phyloP scores from a whole-genome alignment of 1,284 basidiomycete species.

The Anthracocystis panici-leucophaei region DNA sequence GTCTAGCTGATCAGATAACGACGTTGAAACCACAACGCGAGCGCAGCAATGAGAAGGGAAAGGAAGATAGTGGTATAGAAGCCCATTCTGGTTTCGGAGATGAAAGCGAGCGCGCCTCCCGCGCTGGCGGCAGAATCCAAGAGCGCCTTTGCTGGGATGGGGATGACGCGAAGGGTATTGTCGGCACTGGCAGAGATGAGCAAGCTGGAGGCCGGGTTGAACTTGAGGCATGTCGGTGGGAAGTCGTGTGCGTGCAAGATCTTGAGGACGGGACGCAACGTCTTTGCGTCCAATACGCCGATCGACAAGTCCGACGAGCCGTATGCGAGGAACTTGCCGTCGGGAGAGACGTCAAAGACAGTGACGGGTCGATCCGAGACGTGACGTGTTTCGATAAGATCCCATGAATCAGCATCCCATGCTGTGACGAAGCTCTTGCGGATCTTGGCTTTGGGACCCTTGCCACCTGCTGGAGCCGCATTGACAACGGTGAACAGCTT shows the following conservation, averaged over 20 bases:
- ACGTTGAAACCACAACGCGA: slow-evolving; percentile 39
- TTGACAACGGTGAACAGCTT: slow-evolving; percentile 65
- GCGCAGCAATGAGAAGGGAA: slow-evolving; percentile 35
- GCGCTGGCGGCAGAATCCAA: slow-evolving; percentile 18
- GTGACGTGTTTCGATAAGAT: slow-evolving; percentile 55
- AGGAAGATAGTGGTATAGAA: slow-evolving; percentile 51
- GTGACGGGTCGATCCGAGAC: slow-evolving; percentile 66
- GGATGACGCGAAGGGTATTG: slow-evolving; percentile 84
- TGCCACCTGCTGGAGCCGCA: slow-evolving; percentile 43
- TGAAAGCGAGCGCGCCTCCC: slow-evolving; percentile 36
- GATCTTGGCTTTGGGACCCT: slow-evolving; percentile 54
- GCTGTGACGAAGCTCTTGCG: slow-evolving; percentile 64
- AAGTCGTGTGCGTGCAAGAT: slow-evolving; percentile 96
- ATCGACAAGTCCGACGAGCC: slow-evolving; percentile 89
- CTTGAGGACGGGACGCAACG: slow-evolving; percentile 81
- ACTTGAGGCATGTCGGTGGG: slow-evolving; percentile 87
- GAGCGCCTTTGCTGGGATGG: slow-evolving; percentile 67
- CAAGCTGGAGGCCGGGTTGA: slow-evolving; percentile 84
- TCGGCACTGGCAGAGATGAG: slow-evolving; percentile 93
- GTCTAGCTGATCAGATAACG: slow-evolving; percentile 31
- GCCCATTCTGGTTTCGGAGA: slow-evolving; percentile 47
- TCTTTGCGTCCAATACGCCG: slow-evolving; percentile 84
- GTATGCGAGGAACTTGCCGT: slow-evolving; percentile 85
- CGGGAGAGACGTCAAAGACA: slow-evolving; percentile 70
- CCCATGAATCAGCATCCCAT: slow-evolving; percentile 66